phyloP scores from a whole-genome alignment of 1,284 basidiomycete genomes.

The Earliella scabrosa region DNA sequence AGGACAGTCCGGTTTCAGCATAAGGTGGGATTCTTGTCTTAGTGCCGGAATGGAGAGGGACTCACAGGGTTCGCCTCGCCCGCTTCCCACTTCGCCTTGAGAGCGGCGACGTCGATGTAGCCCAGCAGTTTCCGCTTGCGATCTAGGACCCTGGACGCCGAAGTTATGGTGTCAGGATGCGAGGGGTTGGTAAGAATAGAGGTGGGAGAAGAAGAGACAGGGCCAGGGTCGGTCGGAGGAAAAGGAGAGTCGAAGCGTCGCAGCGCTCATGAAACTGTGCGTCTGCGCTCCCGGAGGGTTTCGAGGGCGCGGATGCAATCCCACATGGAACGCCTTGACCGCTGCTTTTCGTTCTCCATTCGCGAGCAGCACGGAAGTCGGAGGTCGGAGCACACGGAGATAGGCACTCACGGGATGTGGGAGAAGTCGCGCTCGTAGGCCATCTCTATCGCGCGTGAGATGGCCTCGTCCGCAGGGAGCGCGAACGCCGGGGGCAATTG shows the following conservation, averaged over 20 bases:
- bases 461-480: conserved; percentile 71
- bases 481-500: conserved; percentile 90
- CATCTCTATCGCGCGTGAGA: conserved; percentile 77
- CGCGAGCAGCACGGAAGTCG: not conserved
- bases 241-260: not conserved
- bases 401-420: conserved; percentile 74
- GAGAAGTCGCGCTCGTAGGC: conserved; percentile 93
- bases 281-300: no score
- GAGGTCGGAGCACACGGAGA: conserved; percentile 1
- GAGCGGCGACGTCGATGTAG: conserved; percentile 75
- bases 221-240: not conserved
- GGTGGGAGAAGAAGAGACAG: not conserved
- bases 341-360: no score
- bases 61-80: conserved; percentile 72
- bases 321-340: no score
- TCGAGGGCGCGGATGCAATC: no score
- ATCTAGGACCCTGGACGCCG: conserved; percentile 69
- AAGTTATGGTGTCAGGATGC: not conserved
- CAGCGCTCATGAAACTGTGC: not conserved
- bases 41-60: conserved; percentile 15
- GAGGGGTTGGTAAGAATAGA: no score
- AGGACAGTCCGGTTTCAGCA: conserved; percentile 12
- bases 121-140: conserved; percentile 75
- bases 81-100: conserved; percentile 81
- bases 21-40: conserved; percentile 1